Conservation (phyloP, 129 eudicot species). For the Tagetes patula region DNA sequence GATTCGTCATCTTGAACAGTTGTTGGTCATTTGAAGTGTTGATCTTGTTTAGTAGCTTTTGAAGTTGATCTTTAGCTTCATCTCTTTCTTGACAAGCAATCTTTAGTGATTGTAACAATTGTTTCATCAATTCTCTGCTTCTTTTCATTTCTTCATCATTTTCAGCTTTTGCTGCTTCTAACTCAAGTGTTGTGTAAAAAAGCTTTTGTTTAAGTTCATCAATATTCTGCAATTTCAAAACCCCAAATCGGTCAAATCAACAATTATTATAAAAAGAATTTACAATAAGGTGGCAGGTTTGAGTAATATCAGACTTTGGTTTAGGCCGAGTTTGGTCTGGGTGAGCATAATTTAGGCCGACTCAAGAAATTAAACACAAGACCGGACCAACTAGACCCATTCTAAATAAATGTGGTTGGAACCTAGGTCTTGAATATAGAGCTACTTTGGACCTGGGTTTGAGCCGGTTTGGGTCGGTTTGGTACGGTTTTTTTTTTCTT, state of each 20-base stretch:
- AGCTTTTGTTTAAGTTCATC: conserved; percentile 77
- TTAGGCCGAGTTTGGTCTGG: no score
- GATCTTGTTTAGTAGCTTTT: conserved; percentile 47
- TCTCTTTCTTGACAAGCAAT: conserved; percentile 74
- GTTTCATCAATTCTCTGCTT: conserved; percentile 49
- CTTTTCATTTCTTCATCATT: conserved; percentile 54
- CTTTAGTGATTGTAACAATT: conserved; percentile 51
- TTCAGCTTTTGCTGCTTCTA: conserved; percentile 61
- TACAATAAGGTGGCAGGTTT: no score
- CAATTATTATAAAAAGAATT: no score
- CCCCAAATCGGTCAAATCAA: background rate
- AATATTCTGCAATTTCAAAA: conserved; percentile 38
- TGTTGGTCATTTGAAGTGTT: conserved; percentile 38
- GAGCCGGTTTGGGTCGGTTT: no score
- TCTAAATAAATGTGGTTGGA: no score
- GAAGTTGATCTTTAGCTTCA: conserved; percentile 75
- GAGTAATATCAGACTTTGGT: no score
- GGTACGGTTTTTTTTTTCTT: no score
- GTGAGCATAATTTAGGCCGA: no score
- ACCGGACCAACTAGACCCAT: no score
- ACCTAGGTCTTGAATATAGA: no score
- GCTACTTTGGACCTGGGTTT: no score
- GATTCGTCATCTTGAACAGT: conserved; percentile 8
- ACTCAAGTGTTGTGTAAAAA: conserved; percentile 56
- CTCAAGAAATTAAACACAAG: no score